Evolutionary conservation across 352 stramenopile genomes (phyloP).

Genomic region (Pythium phragmiticola): DNA sequence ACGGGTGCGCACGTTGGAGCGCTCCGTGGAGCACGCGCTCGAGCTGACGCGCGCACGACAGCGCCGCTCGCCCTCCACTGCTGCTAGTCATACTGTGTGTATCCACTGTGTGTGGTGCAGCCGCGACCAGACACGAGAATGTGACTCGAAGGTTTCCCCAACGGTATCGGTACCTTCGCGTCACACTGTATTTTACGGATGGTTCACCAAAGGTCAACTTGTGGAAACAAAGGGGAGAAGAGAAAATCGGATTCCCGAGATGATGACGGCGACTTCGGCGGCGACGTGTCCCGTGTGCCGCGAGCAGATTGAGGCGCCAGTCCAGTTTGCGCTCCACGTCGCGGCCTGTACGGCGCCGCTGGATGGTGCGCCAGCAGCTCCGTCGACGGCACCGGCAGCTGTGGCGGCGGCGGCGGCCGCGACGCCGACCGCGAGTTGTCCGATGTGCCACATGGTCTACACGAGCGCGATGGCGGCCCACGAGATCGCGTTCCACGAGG

Average conservation of each 20-base stretch:
- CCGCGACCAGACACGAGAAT: slow-evolving; percentile 9
- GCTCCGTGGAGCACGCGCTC: slow-evolving; percentile 44
- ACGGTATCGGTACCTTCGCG: slow-evolving; percentile 12
- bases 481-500: slow-evolving; percentile 75
- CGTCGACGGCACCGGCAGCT: slow-evolving; percentile 7
- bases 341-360: slow-evolving; percentile 34
- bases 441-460: slow-evolving; percentile 70
- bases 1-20: slow-evolving; percentile 36
- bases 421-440: slow-evolving; percentile 34
- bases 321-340: slow-evolving; percentile 60
- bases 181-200: not conserved
- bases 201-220: not conserved
- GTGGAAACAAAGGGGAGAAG: not conserved
- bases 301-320: slow-evolving; percentile 32
- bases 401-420: slow-evolving; percentile 1
- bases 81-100: slow-evolving; percentile 1
- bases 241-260: not conserved
- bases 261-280: slow-evolving; percentile 21
- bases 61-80: slow-evolving; percentile 20
- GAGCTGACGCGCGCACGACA: slow-evolving; percentile 56
- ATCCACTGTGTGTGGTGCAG: not conserved
- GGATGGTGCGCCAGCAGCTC: not conserved
- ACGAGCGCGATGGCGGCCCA: slow-evolving; percentile 35
- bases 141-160: slow-evolving; percentile 9
- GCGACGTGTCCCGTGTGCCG: slow-evolving; percentile 53